Evolutionary conservation across 768 basidiomycete species (phyloP).

Genomic region (Coprinopsis sp.): DNA sequence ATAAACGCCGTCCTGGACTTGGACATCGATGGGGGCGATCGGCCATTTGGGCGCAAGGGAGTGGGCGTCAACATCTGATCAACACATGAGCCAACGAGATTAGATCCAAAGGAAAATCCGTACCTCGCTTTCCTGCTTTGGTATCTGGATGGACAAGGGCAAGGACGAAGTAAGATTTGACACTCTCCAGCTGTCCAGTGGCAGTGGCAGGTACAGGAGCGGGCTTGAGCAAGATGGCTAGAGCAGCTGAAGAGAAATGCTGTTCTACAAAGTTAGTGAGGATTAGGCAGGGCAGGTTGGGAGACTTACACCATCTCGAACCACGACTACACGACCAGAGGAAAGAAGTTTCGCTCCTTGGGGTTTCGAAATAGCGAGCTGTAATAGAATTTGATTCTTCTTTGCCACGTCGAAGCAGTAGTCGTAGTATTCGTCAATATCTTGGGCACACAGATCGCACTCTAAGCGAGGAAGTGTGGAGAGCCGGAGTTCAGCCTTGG

Average conservation of each 20-base stretch:
- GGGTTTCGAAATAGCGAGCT: constrained; percentile 51
- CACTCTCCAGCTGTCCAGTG: constrained; percentile 41
- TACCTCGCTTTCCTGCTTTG: constrained; percentile 54
- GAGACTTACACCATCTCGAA: constrained; percentile 70
- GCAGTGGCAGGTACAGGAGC: constrained; percentile 45
- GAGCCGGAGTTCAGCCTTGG: constrained; percentile 69
- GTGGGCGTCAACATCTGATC: constrained; percentile 52
- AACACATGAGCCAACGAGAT: background rate
- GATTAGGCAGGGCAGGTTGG: background rate
- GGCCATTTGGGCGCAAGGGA: constrained; percentile 78
- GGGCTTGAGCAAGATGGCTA: constrained; percentile 68
- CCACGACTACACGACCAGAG: constrained; percentile 75
- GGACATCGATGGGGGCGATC: constrained; percentile 42
- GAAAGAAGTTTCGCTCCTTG: constrained; percentile 66
- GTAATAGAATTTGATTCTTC: constrained; percentile 58
- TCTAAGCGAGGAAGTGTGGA: constrained; percentile 57
- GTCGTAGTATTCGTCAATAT: constrained; percentile 78
- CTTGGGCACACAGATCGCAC: constrained; percentile 64
- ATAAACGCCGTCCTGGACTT: constrained; percentile 53
- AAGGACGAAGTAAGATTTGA: constrained; percentile 62
- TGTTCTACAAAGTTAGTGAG: constrained; percentile 25
- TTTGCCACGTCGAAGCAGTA: constrained; percentile 55
- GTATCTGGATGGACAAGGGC: constrained; percentile 64
- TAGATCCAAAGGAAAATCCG: constrained; percentile 3
- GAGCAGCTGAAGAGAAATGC: constrained; percentile 71